phyloP scores from a whole-genome alignment of 768 basidiomycete species.

The Termitomyces heimii region DNA sequence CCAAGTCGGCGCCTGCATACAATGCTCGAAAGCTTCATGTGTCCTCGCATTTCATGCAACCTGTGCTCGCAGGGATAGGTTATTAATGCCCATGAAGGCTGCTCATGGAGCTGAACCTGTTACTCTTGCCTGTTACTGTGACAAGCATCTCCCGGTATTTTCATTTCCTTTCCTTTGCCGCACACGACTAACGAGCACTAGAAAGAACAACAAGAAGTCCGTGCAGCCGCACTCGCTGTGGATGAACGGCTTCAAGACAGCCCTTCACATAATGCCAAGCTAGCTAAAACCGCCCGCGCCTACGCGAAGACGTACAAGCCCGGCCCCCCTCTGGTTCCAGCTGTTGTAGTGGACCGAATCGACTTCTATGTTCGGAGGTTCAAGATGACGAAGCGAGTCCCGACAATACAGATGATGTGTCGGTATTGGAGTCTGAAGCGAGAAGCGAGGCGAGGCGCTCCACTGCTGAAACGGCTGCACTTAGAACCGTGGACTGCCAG shows the following conservation, averaged over 20 bases:
- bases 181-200: constrained; percentile 18
- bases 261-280: constrained; percentile 31
- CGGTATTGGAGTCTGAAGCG: constrained; percentile 98
- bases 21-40: constrained; percentile 66
- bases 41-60: constrained; percentile 93
- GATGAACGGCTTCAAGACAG: constrained; percentile 40
- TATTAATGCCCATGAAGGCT: constrained; percentile 84
- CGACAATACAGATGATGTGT: constrained; percentile 74
- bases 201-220: constrained; percentile 66
- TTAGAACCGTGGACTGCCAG: constrained; percentile 96
- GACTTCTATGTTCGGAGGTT: constrained; percentile 68
- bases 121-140: constrained; percentile 77
- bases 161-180: neutral
- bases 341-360: constrained; percentile 76
- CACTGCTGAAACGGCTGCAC: constrained; percentile 87
- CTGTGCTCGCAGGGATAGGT: constrained; percentile 83
- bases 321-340: constrained; percentile 89
- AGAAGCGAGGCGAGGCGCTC: constrained; percentile 89
- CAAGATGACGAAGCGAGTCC: constrained; percentile 64
- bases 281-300: constrained; percentile 80
- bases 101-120: constrained; percentile 60
- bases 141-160: constrained; percentile 81
- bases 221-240: constrained; percentile 46
- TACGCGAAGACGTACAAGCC: constrained; percentile 90
- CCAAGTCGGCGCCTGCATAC: constrained; percentile 83